Evolutionary conservation across 2,329 filamentous ascomycete species (phyloP).

Genomic region (Aschersonia sp.): DNA sequence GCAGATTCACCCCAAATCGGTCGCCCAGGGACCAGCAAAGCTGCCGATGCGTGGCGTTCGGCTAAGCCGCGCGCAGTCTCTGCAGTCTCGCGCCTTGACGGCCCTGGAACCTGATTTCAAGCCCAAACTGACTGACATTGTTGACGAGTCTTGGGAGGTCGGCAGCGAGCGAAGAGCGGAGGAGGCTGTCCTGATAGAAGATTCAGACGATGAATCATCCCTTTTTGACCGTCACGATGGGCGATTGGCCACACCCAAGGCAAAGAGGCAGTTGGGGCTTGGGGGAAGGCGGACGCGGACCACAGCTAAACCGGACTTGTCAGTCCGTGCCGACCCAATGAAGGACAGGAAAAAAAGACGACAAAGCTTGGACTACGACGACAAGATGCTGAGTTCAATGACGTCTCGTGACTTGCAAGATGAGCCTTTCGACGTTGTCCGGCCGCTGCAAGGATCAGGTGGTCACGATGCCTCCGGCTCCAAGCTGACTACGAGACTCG

Average conservation of each 20-base stretch:
- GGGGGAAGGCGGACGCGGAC: constrained; percentile 9
- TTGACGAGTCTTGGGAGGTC: constrained; percentile 8
- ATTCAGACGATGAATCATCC: constrained; percentile 11
- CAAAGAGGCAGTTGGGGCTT: constrained; percentile 9
- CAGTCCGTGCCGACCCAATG: constrained; percentile 5
- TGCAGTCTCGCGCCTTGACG: not conserved
- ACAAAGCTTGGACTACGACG: constrained; percentile 39
- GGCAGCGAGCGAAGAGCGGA: constrained; percentile 7
- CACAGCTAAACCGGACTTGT: constrained; percentile 10
- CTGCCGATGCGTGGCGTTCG: constrained; percentile 22
- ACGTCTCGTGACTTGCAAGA: constrained; percentile 31
- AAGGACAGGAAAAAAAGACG: constrained; percentile 25
- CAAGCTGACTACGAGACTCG: constrained; percentile 31
- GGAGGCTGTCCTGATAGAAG: constrained; percentile 7
- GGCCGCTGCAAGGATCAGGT: constrained; percentile 22
- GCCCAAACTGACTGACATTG: constrained; percentile 6
- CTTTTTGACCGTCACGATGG: constrained; percentile 10
- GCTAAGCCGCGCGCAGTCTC: constrained; percentile 2
- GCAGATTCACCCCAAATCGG: not conserved
- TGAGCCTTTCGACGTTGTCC: constrained; percentile 41
- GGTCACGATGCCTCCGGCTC: constrained; percentile 20
- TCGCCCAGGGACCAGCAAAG: constrained; percentile 12
- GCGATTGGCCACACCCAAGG: constrained; percentile 9
- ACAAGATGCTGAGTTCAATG: constrained; percentile 39
- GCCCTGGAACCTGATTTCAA: constrained; percentile 1